A percentile compares a stretch with the other conserved stretches of the same genome.
Evolutionary conservation across 345 rosid genomes (phyloP).

Genomic region (Rhizophora apiculata): DNA sequence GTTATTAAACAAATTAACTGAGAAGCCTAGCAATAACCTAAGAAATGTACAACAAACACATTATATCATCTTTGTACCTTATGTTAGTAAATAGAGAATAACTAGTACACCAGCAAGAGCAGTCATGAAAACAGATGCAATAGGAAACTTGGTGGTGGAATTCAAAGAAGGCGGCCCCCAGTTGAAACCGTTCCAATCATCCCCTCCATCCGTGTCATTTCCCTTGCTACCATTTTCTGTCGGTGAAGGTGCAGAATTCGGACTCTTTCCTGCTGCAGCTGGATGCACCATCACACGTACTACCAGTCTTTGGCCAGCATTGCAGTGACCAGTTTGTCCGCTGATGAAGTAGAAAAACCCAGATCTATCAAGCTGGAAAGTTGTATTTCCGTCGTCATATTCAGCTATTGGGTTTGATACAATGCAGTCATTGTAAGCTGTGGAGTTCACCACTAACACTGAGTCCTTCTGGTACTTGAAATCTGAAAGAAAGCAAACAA

Average conservation of each 20-base stretch:
- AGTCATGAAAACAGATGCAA: slow-evolving; percentile 36
- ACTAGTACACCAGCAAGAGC: slow-evolving; percentile 28
- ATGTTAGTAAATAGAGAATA: slow-evolving; percentile 26
- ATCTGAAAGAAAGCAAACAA: slow-evolving; percentile 12
- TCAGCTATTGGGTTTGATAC: slow-evolving; percentile 22
- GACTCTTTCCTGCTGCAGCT: slow-evolving; percentile 5
- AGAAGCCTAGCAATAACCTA: too few species aligned
- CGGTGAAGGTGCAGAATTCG: slow-evolving; percentile 28
- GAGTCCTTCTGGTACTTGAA: slow-evolving; percentile 33
- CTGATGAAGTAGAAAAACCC: slow-evolving; percentile 41
- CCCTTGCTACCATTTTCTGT: slow-evolving; percentile 2
- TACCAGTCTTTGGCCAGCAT: slow-evolving; percentile 33
- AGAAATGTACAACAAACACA: too few species aligned
- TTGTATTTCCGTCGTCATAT: slow-evolving; percentile 26
- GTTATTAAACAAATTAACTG: too few species aligned
- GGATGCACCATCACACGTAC: slow-evolving; percentile 33
- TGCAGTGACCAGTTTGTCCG: slow-evolving; percentile 30
- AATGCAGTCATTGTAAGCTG: slow-evolving; percentile 21
- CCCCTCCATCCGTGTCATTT: slow-evolving; percentile 7
- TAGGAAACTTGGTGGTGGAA: slow-evolving; percentile 26
- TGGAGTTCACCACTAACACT: slow-evolving; percentile 28
- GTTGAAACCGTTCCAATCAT: slow-evolving; percentile 22
- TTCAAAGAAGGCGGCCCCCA: slow-evolving; percentile 33
- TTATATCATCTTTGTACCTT: not conserved
- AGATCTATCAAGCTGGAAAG: slow-evolving; percentile 24